Conservation (phyloP, 2,329 filamentous ascomycete genomes). For the Trichoderma simmonsii region DNA sequence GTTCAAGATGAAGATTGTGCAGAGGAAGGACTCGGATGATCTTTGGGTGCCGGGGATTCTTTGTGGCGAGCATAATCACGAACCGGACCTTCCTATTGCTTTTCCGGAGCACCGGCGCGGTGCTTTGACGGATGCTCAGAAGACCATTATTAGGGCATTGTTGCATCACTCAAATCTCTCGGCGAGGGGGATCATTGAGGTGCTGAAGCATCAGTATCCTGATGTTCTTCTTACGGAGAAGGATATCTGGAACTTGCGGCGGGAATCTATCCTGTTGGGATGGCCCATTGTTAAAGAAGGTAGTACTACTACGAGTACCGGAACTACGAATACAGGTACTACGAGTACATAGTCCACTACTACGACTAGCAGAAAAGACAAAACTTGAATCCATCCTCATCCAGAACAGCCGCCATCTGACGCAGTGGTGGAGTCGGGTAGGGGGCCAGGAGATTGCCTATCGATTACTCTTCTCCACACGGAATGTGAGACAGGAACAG, state of each 20-base stretch:
- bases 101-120: neutral
- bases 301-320: neutral
- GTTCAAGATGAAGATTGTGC: slow-evolving; percentile 16
- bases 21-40: neutral
- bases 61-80: neutral
- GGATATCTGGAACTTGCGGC: neutral
- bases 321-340: neutral
- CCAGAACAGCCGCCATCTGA: neutral
- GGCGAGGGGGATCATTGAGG: neutral
- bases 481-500: neutral
- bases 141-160: neutral
- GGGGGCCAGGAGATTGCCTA: slow-evolving; percentile 6
- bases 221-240: neutral
- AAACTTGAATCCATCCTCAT: neutral
- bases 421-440: neutral
- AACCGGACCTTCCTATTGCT: neutral
- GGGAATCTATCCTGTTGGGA: neutral
- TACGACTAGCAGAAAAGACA: neutral
- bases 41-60: neutral
- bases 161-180: neutral
- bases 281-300: neutral
- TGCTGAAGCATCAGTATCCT: neutral
- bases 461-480: slow-evolving; percentile 3
- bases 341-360: neutral
- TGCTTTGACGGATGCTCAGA: neutral